Evolutionary conservation across 2,329 filamentous ascomycete species (phyloP).

Genomic region (Aureobasidium vineae): DNA sequence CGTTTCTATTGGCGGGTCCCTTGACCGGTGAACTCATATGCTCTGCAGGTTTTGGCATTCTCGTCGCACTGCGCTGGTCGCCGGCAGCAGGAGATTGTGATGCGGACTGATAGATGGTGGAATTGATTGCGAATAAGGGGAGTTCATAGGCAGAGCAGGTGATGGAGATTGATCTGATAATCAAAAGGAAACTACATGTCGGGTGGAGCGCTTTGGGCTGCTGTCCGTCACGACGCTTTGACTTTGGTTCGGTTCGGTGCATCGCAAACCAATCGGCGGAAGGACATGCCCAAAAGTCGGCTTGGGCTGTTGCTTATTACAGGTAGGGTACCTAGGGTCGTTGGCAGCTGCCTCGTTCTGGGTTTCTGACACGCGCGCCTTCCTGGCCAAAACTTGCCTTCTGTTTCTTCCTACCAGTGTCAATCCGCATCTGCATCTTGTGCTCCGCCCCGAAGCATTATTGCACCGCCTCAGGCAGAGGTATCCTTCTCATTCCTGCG

Average conservation of each 20-base stretch:
- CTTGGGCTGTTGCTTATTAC: conserved; percentile 16
- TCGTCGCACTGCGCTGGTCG: conserved; percentile 2
- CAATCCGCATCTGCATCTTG: conserved; percentile 4
- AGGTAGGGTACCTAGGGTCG: conserved; percentile 13
- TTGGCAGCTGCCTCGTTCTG: conserved; percentile 20
- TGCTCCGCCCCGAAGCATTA: conserved; percentile 1
- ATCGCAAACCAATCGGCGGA: conserved; percentile 21
- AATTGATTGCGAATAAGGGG: not conserved
- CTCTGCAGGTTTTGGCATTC: not conserved
- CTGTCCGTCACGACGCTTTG: conserved; percentile 10
- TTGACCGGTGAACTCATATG: conserved; percentile 12
- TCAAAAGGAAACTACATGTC: conserved; percentile 8
- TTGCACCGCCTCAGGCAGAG: conserved; percentile 22
- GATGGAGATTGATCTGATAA: conserved; percentile 15
- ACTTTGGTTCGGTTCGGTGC: conserved; percentile 13
- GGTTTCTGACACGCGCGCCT: conserved; percentile 18
- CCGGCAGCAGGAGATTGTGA: not conserved
- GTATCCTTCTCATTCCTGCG: not conserved
- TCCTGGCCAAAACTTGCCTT: conserved; percentile 1
- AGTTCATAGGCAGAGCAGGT: not conserved
- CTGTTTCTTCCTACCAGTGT: conserved; percentile 10
- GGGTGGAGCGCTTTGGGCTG: conserved; percentile 2
- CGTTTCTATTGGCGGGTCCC: conserved; percentile 22
- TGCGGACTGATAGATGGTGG: not conserved
- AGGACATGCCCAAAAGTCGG: conserved; percentile 9